These are phyloP conservation scores for Carpinus fangiana DNA, from an alignment of 306 rosid species.

Conservation along the genomic window DNA sequence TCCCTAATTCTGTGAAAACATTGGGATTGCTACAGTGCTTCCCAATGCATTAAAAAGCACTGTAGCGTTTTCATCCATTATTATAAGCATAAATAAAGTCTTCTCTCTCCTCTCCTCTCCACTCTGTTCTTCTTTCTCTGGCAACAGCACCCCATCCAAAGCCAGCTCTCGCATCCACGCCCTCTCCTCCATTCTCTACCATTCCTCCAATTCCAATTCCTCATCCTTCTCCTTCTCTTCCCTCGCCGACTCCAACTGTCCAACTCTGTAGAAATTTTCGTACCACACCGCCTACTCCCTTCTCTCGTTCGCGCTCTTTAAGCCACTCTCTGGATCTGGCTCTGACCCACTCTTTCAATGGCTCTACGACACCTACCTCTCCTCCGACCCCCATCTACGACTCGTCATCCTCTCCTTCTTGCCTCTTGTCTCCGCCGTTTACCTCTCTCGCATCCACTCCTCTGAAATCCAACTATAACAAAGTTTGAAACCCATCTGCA, in stretches of 20 bases:
- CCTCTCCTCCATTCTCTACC: slow-evolving; percentile 54
- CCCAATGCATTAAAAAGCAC: too few species aligned
- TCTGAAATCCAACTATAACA: slow-evolving; percentile 16
- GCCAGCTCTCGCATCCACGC: slow-evolving; percentile 90
- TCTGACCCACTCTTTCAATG: slow-evolving; percentile 93
- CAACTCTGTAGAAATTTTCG: slow-evolving; percentile 86
- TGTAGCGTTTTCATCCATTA: too few species aligned
- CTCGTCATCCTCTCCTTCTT: slow-evolving; percentile 85
- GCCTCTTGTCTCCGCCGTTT: slow-evolving; percentile 79
- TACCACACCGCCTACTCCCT: slow-evolving; percentile 66
- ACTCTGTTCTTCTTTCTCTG: too few species aligned
- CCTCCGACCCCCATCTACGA: slow-evolving; percentile 83
- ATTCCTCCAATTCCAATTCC: slow-evolving; percentile 23
- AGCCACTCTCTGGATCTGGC: slow-evolving; percentile 60
- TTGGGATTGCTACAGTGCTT: too few species aligned
- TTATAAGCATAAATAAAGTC: too few species aligned
- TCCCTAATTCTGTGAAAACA: too few species aligned
- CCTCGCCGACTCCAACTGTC: slow-evolving; percentile 94
- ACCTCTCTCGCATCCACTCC: slow-evolving; percentile 78
- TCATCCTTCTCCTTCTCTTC: slow-evolving; percentile 46
- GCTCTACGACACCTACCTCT: slow-evolving; percentile 94
- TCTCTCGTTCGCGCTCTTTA: slow-evolving; percentile 49
- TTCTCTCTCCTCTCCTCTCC: too few species aligned
- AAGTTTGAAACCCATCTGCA: too few species aligned
- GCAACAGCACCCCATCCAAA: slow-evolving; percentile 38